Conservation (phyloP, 75 land plant species). For the Isoetes taiwanensis region DNA sequence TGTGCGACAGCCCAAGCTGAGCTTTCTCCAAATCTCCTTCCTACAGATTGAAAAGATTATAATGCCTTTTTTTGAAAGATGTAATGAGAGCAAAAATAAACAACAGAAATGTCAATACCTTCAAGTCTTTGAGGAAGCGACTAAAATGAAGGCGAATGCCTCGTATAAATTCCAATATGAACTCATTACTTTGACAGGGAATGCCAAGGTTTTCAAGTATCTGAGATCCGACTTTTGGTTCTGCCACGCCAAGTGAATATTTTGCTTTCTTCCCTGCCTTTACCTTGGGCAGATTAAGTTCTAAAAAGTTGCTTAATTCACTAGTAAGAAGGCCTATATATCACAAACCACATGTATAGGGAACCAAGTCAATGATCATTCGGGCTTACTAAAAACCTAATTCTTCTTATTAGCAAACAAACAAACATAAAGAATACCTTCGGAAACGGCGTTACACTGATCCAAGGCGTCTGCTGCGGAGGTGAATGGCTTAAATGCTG, state of each 20-base stretch:
- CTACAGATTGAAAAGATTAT: constrained; percentile 15
- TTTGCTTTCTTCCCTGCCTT: constrained; percentile 84
- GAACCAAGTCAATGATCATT: neutral
- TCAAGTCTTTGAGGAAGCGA: constrained; percentile 63
- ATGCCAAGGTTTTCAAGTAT: constrained; percentile 56
- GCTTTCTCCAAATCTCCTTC: constrained; percentile 89
- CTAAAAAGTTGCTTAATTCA: constrained; percentile 75
- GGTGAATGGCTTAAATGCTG: constrained; percentile 65
- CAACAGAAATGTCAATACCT: constrained; percentile 42
- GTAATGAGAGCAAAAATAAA: too few species aligned
- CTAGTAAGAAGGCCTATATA: constrained; percentile 21
- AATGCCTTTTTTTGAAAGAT: neutral
- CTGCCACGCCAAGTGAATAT: constrained; percentile 55
- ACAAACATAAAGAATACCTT: constrained; percentile 32
- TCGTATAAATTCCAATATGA: constrained; percentile 70
- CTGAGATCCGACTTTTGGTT: constrained; percentile 81
- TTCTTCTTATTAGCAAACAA: neutral
- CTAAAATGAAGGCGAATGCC: constrained; percentile 82
- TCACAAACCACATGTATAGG: neutral
- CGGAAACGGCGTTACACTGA: constrained; percentile 86
- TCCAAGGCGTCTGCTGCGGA: constrained; percentile 89
- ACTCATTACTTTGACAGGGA: constrained; percentile 81
- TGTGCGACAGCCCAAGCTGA: constrained; percentile 86
- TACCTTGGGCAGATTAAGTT: constrained; percentile 76
- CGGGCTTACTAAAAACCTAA: neutral